Evolutionary conservation across 2,329 filamentous ascomycete species (phyloP).

Genomic region (Ophiostoma himal-ulmi): DNA sequence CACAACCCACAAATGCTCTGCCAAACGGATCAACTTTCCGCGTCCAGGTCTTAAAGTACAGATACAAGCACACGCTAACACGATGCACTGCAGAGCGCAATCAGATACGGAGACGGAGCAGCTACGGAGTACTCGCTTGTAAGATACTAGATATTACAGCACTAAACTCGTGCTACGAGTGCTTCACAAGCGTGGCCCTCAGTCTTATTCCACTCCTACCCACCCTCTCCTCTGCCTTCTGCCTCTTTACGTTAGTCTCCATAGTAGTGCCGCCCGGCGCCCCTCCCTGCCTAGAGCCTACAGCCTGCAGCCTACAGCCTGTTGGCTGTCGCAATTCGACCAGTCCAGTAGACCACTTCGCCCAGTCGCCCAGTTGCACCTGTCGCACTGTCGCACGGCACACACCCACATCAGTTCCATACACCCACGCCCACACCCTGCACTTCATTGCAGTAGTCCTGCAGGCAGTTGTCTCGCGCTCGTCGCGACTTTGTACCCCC

Average conservation of each 20-base stretch:
- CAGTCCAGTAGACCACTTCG: not conserved
- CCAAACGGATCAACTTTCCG: constrained; percentile 10
- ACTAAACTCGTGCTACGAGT: no score
- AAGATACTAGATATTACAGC: not conserved
- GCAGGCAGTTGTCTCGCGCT: not conserved
- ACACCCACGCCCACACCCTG: not conserved
- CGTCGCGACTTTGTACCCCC: constrained; percentile 3
- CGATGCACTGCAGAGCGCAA: constrained; percentile 10
- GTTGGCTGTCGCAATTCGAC: constrained; percentile 5
- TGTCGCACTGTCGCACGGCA: not conserved
- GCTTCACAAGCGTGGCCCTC: no score
- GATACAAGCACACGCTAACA: constrained; percentile 6
- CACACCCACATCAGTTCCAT: not conserved
- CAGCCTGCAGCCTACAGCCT: not conserved
- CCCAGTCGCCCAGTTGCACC: not conserved
- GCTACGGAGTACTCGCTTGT: not conserved
- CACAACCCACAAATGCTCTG: not conserved
- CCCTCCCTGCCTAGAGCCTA: constrained; percentile 4
- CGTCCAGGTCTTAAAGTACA: not conserved
- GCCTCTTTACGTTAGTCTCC: not conserved
- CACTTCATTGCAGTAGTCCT: not conserved
- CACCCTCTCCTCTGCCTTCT: not conserved
- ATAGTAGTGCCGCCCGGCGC: constrained; percentile 3
- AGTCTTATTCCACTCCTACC: constrained; percentile 1
- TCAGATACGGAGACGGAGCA: not conserved